Conservation (phyloP, 2,329 filamentous ascomycete genomes). For the Endoconidiophora laricicola region DNA sequence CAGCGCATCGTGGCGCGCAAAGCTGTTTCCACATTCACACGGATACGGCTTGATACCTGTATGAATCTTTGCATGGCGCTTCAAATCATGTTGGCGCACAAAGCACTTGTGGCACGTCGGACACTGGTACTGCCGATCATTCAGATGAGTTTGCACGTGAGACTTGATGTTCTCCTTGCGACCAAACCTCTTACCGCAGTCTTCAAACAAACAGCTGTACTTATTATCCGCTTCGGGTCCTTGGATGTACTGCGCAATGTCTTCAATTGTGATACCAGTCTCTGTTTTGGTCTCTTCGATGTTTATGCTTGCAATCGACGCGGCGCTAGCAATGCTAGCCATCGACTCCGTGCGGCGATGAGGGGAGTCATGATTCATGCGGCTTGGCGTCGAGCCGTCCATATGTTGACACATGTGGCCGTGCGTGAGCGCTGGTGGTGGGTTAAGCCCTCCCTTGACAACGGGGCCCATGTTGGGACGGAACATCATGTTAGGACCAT, state of each 20-base stretch:
- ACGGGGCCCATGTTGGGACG: slow-evolving; percentile 1
- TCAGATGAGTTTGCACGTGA: slow-evolving; percentile 93
- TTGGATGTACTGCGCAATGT: slow-evolving; percentile 59
- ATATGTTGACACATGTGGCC: not conserved
- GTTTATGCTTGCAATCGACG: slow-evolving; percentile 44
- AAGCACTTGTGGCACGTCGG: slow-evolving; percentile 90
- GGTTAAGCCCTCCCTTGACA: not conserved
- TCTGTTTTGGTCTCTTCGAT: slow-evolving; percentile 51
- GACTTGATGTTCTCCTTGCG: slow-evolving; percentile 98
- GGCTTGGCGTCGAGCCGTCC: not conserved
- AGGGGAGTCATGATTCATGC: slow-evolving; percentile 16
- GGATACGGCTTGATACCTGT: slow-evolving; percentile 90
- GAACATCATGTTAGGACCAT: slow-evolving; percentile 8
- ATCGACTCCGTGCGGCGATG: slow-evolving; percentile 44
- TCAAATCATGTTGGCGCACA: slow-evolving; percentile 90
- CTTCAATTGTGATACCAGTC: slow-evolving; percentile 75
- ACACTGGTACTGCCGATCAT: slow-evolving; percentile 88
- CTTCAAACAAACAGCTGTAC: slow-evolving; percentile 60
- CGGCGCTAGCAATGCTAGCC: slow-evolving; percentile 39
- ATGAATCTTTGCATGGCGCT: slow-evolving; percentile 94
- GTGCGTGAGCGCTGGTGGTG: not conserved
- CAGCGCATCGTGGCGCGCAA: slow-evolving; percentile 86
- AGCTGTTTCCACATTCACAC: slow-evolving; percentile 86
- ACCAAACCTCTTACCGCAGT: slow-evolving; percentile 82
- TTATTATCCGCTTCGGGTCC: slow-evolving; percentile 62